phyloP scores from a whole-genome alignment of 2,329 filamentous ascomycete species.

The Byssothecium circinans region DNA sequence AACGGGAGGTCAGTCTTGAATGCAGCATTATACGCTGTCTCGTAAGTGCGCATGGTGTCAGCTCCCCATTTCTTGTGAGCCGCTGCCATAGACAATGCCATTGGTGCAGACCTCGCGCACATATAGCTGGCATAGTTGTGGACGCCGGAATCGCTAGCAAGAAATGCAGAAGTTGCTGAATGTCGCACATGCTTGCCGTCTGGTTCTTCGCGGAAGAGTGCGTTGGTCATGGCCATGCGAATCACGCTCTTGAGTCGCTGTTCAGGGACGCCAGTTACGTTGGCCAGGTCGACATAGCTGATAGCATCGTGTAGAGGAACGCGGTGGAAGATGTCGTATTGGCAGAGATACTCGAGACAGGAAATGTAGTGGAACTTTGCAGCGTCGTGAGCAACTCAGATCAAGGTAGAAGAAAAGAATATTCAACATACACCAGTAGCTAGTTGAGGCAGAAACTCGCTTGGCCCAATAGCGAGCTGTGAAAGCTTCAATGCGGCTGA shows the following conservation, averaged over 20 bases:
- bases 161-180: conserved; percentile 4
- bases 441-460: conserved; percentile 5
- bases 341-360: conserved; percentile 7
- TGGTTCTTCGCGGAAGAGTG: conserved; percentile 6
- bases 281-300: conserved; percentile 5
- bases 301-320: conserved; percentile 5
- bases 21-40: conserved; percentile 4
- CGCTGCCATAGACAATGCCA: conserved; percentile 1
- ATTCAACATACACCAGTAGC: conserved; percentile 7
- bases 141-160: conserved; percentile 1
- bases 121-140: conserved; percentile 3
- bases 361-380: conserved; percentile 8
- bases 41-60: neutral
- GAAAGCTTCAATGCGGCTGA: conserved; percentile 4
- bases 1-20: conserved; percentile 11
- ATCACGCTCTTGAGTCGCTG: conserved; percentile 3
- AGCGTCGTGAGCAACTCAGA: neutral
- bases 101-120: conserved; percentile 3
- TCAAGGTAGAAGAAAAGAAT: neutral
- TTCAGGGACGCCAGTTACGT: neutral
- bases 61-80: conserved; percentile 2
- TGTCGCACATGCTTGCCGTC: neutral
- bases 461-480: conserved; percentile 6
- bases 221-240: conserved; percentile 6
- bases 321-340: conserved; percentile 8